Evolutionary conservation across 1,284 basidiomycete genomes (phyloP).

Genomic region (Ganoderma resinaceum): DNA sequence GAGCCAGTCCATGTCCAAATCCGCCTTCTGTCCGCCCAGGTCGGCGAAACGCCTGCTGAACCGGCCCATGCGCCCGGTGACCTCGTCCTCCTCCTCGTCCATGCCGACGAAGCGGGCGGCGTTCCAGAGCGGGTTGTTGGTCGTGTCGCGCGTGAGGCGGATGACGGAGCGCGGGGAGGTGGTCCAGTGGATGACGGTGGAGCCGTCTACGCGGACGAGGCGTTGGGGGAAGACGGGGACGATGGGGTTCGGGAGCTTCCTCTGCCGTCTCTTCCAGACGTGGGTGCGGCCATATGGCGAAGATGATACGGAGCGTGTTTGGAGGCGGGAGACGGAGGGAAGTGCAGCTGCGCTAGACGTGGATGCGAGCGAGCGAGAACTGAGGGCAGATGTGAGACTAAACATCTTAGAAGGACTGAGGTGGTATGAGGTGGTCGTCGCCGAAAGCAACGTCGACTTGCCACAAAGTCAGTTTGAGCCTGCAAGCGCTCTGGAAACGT

Average conservation of each 20-base stretch:
- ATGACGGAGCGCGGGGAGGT: conserved; percentile 82
- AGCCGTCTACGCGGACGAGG: conserved; percentile 86
- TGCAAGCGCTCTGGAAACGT: too few relatives aligned
- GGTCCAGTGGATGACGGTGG: conserved; percentile 84
- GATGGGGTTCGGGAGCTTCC: conserved; percentile 77
- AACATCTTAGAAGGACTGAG: not conserved
- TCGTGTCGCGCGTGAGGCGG: conserved; percentile 82
- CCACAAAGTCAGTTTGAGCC: too few relatives aligned
- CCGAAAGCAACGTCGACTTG: not conserved
- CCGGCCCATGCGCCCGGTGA: conserved; percentile 78
- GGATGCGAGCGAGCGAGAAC: not conserved
- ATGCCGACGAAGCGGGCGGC: conserved; percentile 50
- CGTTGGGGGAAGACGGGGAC: conserved; percentile 86
- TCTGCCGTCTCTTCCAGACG: conserved; percentile 72
- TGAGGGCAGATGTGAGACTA: not conserved
- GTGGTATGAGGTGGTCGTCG: not conserved
- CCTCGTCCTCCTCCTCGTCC: conserved; percentile 70
- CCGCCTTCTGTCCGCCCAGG: not conserved
- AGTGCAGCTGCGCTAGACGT: not conserved
- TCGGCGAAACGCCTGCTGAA: conserved; percentile 77
- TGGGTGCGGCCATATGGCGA: conserved; percentile 82
- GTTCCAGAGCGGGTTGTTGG: conserved; percentile 87
- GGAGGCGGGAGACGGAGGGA: not conserved
- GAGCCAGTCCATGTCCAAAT: not conserved
- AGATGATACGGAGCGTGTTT: conserved; percentile 56